Conservation (phyloP, 2,329 filamentous ascomycete genomes). For the Trichoderma atrobrunneum region DNA sequence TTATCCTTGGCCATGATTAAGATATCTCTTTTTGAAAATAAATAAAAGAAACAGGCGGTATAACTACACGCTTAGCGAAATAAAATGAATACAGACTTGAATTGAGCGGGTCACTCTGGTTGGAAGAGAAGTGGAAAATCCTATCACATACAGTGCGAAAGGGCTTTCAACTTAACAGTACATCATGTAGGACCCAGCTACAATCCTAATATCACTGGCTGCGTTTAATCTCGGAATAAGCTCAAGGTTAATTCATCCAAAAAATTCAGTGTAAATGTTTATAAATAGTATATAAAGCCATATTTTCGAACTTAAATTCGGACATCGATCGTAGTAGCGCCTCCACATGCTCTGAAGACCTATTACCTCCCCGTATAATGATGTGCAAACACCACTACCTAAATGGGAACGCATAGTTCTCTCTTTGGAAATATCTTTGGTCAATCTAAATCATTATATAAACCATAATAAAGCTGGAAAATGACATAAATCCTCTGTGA, state of each 20-base stretch:
- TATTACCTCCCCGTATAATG: neutral
- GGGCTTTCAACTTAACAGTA: neutral
- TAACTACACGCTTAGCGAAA: no score
- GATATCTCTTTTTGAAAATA: neutral
- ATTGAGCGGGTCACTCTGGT: neutral
- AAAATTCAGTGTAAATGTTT: neutral
- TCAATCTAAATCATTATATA: neutral
- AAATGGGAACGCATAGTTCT: neutral
- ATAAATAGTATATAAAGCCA: neutral
- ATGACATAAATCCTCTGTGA: neutral
- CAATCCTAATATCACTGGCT: neutral
- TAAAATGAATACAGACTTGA: neutral
- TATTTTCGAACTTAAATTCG: neutral
- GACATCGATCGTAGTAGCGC: neutral
- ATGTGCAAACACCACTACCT: neutral
- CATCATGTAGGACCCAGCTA: neutral
- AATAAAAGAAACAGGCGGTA: neutral
- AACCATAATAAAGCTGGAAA: neutral
- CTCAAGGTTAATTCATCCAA: neutral
- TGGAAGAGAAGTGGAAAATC: slow-evolving; percentile 13
- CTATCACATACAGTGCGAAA: slow-evolving; percentile 18
- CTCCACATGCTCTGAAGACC: neutral
- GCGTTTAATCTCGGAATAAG: neutral
- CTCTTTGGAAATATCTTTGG: neutral
- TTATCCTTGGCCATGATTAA: slow-evolving; percentile 51